Evolutionary conservation across 441 rosid species (phyloP), one percentile per base, ranked within the genome.

Genomic region (Jatropha multifida): DNA sequence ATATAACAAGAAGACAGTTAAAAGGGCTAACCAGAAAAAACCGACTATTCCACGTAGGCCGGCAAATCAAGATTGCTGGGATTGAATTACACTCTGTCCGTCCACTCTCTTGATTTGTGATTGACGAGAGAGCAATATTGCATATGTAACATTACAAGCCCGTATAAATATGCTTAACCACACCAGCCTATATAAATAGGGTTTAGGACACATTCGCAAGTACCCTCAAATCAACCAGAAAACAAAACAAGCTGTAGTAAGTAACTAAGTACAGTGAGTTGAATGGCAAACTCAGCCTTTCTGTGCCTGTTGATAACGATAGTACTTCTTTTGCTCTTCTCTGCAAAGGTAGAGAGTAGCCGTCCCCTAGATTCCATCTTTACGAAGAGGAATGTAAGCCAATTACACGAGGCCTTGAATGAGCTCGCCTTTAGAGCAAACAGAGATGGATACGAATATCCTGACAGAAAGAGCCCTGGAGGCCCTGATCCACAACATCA

Each of bases 401-500:
- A 74, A 76, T 60, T 84, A 15, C 68, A 62, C 2, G 78, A 80
- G 49, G 74, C 74, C 37, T 61, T 80, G 77, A 77, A 78, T 58
- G 65, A 61, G 51, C 38, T 65, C 26, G 81, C 72, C 59, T 74
- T 10, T 5, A 72, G 8, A 74, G 77, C 76, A 12, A 74, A 32
- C 54, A 46, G 7, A 78, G 71, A 23, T 4, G 79, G 52, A 11
- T 11, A 48, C n/a, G 11, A 12, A 20, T 60, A 65, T 61, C 79
- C 88, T 23, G 65, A 64, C 1, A 81, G 90, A 17, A 3, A 72
- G 23, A 84, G 90, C 67, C 92, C 92, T 6, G 92, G 90, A 65
- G 92, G 92, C 46, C 89, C 92, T 49, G 92, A 88, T 83, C 86
- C 84, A 7, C 85, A 81, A 10, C 92, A 88, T 68, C 89, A 88